Percentiles rank a stretch among this genome's conserved stretches.
Evolutionary conservation across 768 basidiomycete genomes (phyloP).

Genomic region (Rhizopogon vesiculosus): DNA sequence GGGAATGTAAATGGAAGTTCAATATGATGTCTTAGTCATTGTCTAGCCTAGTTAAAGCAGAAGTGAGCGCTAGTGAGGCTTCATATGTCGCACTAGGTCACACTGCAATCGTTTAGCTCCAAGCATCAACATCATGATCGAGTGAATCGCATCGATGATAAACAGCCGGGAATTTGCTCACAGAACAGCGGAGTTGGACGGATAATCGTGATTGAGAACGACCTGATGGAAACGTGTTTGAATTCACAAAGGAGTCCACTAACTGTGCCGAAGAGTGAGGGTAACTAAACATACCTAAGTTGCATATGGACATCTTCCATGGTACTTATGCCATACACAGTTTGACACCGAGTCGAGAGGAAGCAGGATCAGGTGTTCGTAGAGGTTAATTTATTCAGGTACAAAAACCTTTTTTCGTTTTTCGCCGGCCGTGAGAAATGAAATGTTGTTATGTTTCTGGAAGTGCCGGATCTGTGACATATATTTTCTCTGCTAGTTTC

Average conservation of each 20-base stretch:
- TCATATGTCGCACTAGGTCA: slow-evolving; percentile 12
- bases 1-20: slow-evolving; percentile 28
- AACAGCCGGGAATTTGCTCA: slow-evolving; percentile 17
- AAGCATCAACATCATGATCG: slow-evolving; percentile 23
- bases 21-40: slow-evolving; percentile 18
- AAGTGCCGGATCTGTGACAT: slow-evolving; percentile 37
- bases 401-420: slow-evolving; percentile 26
- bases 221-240: slow-evolving; percentile 18
- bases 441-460: slow-evolving; percentile 34
- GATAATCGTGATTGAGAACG: slow-evolving; percentile 18
- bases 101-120: slow-evolving; percentile 11
- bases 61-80: slow-evolving; percentile 2
- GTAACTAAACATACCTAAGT: background rate
- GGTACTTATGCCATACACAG: slow-evolving; percentile 6
- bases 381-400: slow-evolving; percentile 22
- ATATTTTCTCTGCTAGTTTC: slow-evolving; percentile 31
- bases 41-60: slow-evolving; percentile 13
- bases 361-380: slow-evolving; percentile 15
- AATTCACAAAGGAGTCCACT: background rate
- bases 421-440: slow-evolving; percentile 29
- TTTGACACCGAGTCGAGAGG: slow-evolving; percentile 14
- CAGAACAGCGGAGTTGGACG: slow-evolving; percentile 27
- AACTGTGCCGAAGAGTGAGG: background rate
- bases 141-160: slow-evolving; percentile 24
- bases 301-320: background rate